These are phyloP conservation scores for Coemansia sp. DNA, from an alignment of 192 early-diverging fungal species.

Conservation along the genomic window DNA sequence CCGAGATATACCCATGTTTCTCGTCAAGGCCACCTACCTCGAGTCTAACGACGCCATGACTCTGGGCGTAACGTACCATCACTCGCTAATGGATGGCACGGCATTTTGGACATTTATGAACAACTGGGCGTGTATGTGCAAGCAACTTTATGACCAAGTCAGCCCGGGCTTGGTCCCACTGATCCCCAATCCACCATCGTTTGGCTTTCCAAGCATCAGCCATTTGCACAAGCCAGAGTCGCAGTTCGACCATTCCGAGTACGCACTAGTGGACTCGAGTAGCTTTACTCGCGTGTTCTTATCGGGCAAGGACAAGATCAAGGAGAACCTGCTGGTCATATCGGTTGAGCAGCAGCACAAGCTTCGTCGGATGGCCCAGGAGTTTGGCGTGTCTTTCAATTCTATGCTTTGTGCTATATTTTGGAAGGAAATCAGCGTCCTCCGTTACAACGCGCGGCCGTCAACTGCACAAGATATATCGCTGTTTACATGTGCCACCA, in stretches of 20 bases:
- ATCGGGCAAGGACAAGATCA: constrained; percentile 20
- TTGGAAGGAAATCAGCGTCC: constrained; percentile 37
- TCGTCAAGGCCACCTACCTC: constrained; percentile 42
- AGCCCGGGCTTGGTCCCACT: background rate
- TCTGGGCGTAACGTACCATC: constrained; percentile 48
- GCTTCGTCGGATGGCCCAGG: constrained; percentile 30
- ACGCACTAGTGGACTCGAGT: constrained; percentile 25
- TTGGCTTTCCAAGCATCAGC: constrained; percentile 33
- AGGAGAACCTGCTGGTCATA: constrained; percentile 24
- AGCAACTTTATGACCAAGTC: constrained; percentile 3
- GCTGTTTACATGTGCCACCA: constrained; percentile 48
- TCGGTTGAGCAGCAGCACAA: constrained; percentile 32
- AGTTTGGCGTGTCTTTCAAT: constrained; percentile 31
- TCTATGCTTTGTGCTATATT: constrained; percentile 43
- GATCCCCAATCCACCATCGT: constrained; percentile 40
- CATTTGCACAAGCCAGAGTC: constrained; percentile 12
- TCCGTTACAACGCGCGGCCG: constrained; percentile 25
- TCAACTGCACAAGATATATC: constrained; percentile 12
- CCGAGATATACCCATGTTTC: constrained; percentile 38
- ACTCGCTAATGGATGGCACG: constrained; percentile 51
- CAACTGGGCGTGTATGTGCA: constrained; percentile 47
- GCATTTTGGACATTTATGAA: constrained; percentile 51
- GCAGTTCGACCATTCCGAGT: constrained; percentile 41
- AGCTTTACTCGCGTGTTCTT: constrained; percentile 27
- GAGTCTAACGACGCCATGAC: constrained; percentile 23